phyloP scores from a whole-genome alignment of 768 basidiomycete genomes.

The Exsudoporus frostii region DNA sequence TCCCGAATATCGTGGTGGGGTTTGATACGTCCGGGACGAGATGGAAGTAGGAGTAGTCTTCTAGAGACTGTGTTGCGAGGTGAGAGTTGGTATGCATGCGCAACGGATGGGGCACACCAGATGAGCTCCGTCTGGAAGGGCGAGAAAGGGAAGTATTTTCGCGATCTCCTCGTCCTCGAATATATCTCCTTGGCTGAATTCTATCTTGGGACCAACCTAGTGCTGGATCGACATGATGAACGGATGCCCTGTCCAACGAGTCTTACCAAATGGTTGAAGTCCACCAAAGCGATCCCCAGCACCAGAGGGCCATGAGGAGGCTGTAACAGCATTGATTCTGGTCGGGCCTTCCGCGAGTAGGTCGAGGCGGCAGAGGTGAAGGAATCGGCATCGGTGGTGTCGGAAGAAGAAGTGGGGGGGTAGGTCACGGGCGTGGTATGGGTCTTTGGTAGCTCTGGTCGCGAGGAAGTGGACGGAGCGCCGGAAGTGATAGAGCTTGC shows the following conservation, averaged over 20 bases:
- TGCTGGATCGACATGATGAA: conserved; percentile 13
- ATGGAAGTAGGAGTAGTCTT: conserved; percentile 98
- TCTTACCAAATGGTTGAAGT: conserved; percentile 89
- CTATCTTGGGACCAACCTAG: conserved; percentile 90
- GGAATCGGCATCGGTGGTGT: conserved; percentile 51
- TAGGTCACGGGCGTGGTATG: conserved; percentile 45
- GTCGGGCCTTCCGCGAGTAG: conserved; percentile 62
- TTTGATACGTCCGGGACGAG: conserved; percentile 68
- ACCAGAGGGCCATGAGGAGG: conserved; percentile 57
- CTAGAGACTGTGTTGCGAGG: conserved; percentile 30
- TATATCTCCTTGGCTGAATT: conserved; percentile 75
- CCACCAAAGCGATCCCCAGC: conserved; percentile 87
- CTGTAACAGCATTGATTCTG: conserved; percentile 72
- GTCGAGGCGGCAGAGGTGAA: conserved; percentile 60
- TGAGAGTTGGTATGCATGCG: conserved; percentile 9
- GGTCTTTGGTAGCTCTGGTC: conserved; percentile 37
- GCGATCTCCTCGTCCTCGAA: conserved; percentile 82
- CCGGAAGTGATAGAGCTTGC: conserved; percentile 53
- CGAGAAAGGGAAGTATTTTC: conserved; percentile 89
- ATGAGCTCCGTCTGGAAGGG: conserved; percentile 96
- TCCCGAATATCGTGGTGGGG: conserved; percentile 88
- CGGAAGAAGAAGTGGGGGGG: conserved; percentile 50
- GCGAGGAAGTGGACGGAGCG: conserved; percentile 40
- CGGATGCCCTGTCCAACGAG: background rate
- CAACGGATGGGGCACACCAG: conserved; percentile 44